These are phyloP conservation scores for Exserohilum rostratum DNA, from an alignment of 2,329 filamentous ascomycete species.

Conservation along the genomic window DNA sequence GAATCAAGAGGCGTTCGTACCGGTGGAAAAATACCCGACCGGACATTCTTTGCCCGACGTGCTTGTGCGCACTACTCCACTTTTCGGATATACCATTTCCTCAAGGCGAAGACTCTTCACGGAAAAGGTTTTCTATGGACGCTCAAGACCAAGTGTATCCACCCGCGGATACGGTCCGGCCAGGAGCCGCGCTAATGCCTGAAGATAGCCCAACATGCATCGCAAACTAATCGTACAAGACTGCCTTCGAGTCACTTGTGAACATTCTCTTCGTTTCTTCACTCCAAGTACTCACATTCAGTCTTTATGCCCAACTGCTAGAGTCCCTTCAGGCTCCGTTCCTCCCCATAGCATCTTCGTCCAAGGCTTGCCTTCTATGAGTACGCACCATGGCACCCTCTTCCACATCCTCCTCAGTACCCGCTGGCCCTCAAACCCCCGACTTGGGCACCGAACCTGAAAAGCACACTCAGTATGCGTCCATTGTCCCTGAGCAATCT, in stretches of 20 bases:
- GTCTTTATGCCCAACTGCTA: neutral
- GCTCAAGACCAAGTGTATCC: constrained; percentile 21
- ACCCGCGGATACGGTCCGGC: constrained; percentile 20
- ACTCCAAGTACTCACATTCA: neutral
- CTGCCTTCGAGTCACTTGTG: constrained; percentile 12
- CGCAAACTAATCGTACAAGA: constrained; percentile 11
- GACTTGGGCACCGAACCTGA: constrained; percentile 22
- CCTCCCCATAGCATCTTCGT: neutral
- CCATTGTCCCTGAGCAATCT: constrained; percentile 33
- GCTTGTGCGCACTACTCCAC: constrained; percentile 27
- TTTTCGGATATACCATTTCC: constrained; percentile 28
- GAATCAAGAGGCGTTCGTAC: neutral
- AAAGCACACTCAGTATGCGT: constrained; percentile 36
- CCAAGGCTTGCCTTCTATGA: constrained; percentile 30
- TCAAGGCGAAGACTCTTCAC: constrained; percentile 31
- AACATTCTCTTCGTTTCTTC: neutral
- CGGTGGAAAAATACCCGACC: constrained; percentile 3
- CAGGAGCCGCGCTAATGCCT: constrained; percentile 16
- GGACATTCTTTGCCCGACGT: constrained; percentile 17
- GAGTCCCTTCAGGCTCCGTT: neutral
- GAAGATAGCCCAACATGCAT: constrained; percentile 21
- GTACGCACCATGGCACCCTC: constrained; percentile 36
- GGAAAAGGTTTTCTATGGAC: constrained; percentile 36
- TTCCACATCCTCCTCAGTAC: constrained; percentile 27
- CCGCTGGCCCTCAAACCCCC: constrained; percentile 16